Percentiles rank a stretch among this genome's conserved stretches.
These are phyloP conservation scores for Globisporangium camurandrum DNA, from an alignment of 352 stramenopile species.

Conservation along the genomic window DNA sequence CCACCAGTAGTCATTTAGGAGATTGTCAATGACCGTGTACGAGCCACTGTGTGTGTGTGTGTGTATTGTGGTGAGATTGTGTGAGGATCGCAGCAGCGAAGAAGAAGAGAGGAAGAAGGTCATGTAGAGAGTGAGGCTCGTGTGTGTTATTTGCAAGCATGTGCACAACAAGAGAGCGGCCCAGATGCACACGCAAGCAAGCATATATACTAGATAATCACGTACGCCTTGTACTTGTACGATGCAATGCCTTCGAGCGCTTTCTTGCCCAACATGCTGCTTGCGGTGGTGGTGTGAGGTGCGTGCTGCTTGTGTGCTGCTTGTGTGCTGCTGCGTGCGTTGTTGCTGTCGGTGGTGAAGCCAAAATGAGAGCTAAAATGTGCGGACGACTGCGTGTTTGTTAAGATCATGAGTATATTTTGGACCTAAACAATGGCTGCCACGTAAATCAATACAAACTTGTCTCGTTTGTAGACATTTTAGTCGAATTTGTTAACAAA, in stretches of 20 bases:
- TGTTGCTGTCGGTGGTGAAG: background rate
- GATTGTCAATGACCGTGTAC: slow-evolving; percentile 86
- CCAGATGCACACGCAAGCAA: no score
- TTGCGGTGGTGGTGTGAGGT: background rate
- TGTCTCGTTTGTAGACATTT: no score
- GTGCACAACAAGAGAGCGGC: no score
- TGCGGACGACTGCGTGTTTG: no score
- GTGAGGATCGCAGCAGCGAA: no score
- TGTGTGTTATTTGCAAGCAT: background rate
- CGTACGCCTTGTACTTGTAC: slow-evolving; percentile 87
- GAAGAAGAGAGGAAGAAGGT: slow-evolving; percentile 2
- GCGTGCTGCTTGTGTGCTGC: background rate
- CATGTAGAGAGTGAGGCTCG: background rate
- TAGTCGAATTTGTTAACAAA: no score
- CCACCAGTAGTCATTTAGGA: slow-evolving; percentile 83
- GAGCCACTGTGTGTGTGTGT: slow-evolving; percentile 44
- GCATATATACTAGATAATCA: slow-evolving; percentile 8
- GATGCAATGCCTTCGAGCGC: slow-evolving; percentile 76
- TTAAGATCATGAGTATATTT: no score
- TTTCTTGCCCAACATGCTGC: slow-evolving; percentile 53
- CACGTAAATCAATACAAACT: no score
- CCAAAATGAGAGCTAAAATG: background rate
- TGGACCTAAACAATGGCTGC: no score
- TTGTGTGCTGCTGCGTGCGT: background rate
- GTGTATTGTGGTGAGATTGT: no score